Evolutionary conservation across 176 grass and related monocot species (phyloP).

Genomic region (Secale cereale): DNA sequence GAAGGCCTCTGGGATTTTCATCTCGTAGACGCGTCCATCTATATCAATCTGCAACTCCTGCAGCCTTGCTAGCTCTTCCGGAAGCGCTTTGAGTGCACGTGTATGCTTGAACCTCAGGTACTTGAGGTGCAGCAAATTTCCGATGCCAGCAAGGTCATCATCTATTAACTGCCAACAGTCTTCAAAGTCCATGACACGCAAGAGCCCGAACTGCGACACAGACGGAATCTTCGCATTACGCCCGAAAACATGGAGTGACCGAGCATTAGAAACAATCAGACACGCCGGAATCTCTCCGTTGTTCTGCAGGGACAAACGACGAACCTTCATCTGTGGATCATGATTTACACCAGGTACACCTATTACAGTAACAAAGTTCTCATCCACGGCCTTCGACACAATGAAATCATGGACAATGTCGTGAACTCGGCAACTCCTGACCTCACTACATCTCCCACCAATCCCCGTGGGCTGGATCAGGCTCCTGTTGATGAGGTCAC

Average conservation of each 20-base stretch:
- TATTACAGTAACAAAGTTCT: conserved; percentile 29
- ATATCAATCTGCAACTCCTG: neutral
- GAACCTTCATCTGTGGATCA: neutral
- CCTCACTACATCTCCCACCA: neutral
- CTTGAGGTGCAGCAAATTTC: neutral
- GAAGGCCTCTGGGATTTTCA: too few relatives aligned
- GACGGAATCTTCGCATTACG: neutral
- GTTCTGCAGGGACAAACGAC: neutral
- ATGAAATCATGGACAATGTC: conserved; percentile 29
- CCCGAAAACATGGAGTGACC: neutral
- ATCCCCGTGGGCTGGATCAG: conserved; percentile 13
- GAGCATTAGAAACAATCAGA: neutral
- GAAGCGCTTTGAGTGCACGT: neutral
- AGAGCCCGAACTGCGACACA: neutral
- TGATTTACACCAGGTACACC: neutral
- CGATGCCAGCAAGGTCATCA: neutral
- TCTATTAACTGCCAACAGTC: neutral
- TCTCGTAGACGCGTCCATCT: too few relatives aligned
- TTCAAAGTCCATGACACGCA: conserved; percentile 11
- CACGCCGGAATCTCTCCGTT: neutral
- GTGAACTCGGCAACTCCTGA: conserved; percentile 18
- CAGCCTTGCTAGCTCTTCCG: neutral
- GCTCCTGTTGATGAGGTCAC: conserved; percentile 20
- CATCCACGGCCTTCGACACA: conserved; percentile 14
- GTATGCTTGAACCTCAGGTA: neutral